These are phyloP conservation scores for Carex parvula DNA, from an alignment of 176 grass and related monocot species.

Conservation along the genomic window DNA sequence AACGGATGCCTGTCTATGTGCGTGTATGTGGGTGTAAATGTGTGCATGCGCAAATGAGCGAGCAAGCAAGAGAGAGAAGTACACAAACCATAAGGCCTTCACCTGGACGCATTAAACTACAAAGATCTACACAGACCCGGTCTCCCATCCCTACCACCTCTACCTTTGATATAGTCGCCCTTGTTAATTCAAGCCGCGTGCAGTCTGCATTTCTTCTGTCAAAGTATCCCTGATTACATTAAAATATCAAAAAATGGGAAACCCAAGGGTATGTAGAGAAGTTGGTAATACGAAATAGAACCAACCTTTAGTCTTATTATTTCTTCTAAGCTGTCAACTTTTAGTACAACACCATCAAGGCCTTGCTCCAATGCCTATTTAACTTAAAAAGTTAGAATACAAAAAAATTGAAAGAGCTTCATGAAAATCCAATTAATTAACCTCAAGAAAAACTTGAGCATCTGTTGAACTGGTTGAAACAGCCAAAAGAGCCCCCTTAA, in stretches of 20 bases:
- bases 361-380: constrained; percentile 90
- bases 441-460: constrained; percentile 96
- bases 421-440: constrained; percentile 29
- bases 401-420: neutral
- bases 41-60: neutral
- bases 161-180: constrained; percentile 64
- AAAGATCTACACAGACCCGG: constrained; percentile 96
- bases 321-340: constrained; percentile 67
- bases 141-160: constrained; percentile 86
- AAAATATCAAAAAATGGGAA: constrained; percentile 27
- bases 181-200: constrained; percentile 59
- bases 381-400: constrained; percentile 12
- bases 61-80: neutral
- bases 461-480: constrained; percentile 73
- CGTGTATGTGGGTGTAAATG: neutral
- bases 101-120: constrained; percentile 79
- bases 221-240: constrained; percentile 81
- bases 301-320: constrained; percentile 92
- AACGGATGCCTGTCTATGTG: neutral
- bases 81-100: constrained; percentile 95
- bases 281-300: constrained; percentile 16
- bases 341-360: constrained; percentile 83
- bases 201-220: constrained; percentile 74
- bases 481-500: constrained; percentile 56
- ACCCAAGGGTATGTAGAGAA: neutral